Percentiles rank a stretch among this genome's conserved stretches.
phyloP scores from a whole-genome alignment of 1,139 yeast genomes.

The Sugiyamaella xylanicola region DNA sequence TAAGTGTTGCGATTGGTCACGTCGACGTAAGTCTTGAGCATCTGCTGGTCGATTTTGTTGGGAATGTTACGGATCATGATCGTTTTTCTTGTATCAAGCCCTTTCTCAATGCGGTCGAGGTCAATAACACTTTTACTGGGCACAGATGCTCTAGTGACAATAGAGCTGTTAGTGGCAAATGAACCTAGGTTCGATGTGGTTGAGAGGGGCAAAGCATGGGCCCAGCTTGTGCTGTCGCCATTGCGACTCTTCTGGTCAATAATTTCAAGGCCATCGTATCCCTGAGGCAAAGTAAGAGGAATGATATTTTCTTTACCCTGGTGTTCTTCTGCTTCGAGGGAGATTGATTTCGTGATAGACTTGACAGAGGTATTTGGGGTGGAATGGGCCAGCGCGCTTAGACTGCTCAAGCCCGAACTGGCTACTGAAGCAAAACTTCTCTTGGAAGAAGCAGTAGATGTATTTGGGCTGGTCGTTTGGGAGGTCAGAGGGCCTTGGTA shows the following conservation, averaged over 20 bases:
- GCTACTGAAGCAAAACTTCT: conserved; percentile 6
- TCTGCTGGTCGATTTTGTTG: conserved; percentile 50
- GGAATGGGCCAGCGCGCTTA: not conserved
- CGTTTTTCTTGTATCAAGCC: conserved; percentile 50
- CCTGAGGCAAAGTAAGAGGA: not conserved
- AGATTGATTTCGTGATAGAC: not conserved
- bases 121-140: conserved; percentile 44
- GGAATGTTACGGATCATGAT: conserved; percentile 57
- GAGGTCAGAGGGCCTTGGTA: not conserved
- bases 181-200: no score
- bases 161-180: not conserved
- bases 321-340: not conserved
- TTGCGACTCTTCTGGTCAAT: not conserved
- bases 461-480: not conserved
- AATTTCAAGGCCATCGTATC: not conserved
- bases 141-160: conserved; percentile 39
- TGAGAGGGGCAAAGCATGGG: no score
- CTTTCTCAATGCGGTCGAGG: conserved; percentile 43
- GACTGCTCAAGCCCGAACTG: not conserved
- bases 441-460: conserved; percentile 1
- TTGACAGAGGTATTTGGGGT: not conserved
- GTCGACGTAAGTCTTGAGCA: conserved; percentile 50
- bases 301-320: not conserved
- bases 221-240: not conserved
- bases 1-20: conserved; percentile 52